Evolutionary conservation across 2,329 filamentous ascomycete genomes (phyloP).

Genomic region (Botrytis hyacinthi): DNA sequence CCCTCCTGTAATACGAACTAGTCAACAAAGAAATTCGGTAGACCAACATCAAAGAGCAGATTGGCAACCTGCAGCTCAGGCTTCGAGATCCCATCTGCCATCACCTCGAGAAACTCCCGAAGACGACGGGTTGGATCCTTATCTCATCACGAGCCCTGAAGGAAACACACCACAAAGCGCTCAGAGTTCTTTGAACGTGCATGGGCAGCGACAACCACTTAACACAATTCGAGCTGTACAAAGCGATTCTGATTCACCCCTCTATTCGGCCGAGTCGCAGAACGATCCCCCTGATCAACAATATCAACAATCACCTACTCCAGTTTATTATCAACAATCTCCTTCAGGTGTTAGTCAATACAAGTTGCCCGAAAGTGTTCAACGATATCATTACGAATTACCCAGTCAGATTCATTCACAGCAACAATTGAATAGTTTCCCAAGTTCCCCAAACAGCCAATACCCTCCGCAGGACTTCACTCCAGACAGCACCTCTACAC

Average conservation of each 20-base stretch:
- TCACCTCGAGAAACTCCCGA: conserved; percentile 36
- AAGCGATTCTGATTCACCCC: conserved; percentile 29
- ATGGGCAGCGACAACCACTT: conserved; percentile 21
- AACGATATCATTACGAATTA: conserved; percentile 31
- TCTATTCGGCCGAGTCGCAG: conserved; percentile 37
- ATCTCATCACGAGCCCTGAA: conserved; percentile 32
- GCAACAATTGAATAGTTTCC: conserved; percentile 28
- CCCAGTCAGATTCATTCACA: conserved; percentile 33
- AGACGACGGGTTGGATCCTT: conserved; percentile 36
- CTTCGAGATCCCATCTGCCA: conserved; percentile 32
- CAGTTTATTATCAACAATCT: conserved; percentile 13
- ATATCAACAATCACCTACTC: conserved; percentile 27
- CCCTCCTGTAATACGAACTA: conserved; percentile 43
- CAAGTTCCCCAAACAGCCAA: conserved; percentile 42
- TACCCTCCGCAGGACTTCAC: conserved; percentile 40
- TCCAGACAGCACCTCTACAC: conserved; percentile 57
- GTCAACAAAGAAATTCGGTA: conserved; percentile 41
- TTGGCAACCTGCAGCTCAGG: conserved; percentile 39
- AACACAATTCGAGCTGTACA: conserved; percentile 35
- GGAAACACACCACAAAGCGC: conserved; percentile 26
- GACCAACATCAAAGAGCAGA: conserved; percentile 43
- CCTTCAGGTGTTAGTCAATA: conserved; percentile 14
- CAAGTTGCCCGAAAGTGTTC: conserved; percentile 29
- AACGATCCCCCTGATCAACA: conserved; percentile 40
- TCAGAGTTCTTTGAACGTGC: conserved; percentile 12